Evolutionary conservation across 495 filamentous ascomycete genomes (phyloP), one percentile per base, ranked within the genome.

Genomic region (Xylaria venustula): DNA sequence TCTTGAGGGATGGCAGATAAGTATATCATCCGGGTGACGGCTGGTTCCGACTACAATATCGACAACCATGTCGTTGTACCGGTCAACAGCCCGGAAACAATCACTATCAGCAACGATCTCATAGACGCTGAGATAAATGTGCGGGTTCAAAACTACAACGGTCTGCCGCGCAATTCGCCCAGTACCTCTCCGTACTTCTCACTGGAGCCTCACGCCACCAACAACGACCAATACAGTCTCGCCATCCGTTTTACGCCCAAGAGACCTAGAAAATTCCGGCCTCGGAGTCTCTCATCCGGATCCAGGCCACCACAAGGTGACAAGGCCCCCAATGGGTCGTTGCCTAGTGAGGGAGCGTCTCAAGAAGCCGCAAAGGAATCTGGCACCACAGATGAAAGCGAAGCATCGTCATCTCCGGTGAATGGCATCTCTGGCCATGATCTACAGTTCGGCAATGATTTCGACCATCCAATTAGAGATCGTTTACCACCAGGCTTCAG

Each of bases 391-490:
- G 49, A 34, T 20, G 58, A 28, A 42, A 11, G 42, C 22, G 34
- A 30, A 5, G n/a, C 11, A 26, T 28, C 44, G 6, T 19, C 28
- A 25, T 2, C 45, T 11, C 25, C 12, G 14, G 23, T 14, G 34
- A 55, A 30, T 23, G 76, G 75, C 5, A 86, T 96, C 26, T 79
- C 81, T 7, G 91, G 85, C 42, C 74, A 85, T 22, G 88, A 91
- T 54, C 81, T 97, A 1, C 81, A 97, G 34, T 96, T 92, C 59
- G 93, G 93, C 17, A 97, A 97, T 71, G 90, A 96, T 74, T 97
- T 97, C 61, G 91, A 94, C 64, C 83, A 87, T 25, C 90, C 93
- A 0, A 90, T 98, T 58, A 85, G 90, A 40, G 87, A 94, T 64
- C 81, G 87, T n/a, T 78, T 98, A 0, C 94, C 94, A 0, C 89